A percentile compares a stretch with the other conserved stretches of the same genome.
Evolutionary conservation across 768 basidiomycete genomes (phyloP).

Genomic region (Leccinum sublutescens): DNA sequence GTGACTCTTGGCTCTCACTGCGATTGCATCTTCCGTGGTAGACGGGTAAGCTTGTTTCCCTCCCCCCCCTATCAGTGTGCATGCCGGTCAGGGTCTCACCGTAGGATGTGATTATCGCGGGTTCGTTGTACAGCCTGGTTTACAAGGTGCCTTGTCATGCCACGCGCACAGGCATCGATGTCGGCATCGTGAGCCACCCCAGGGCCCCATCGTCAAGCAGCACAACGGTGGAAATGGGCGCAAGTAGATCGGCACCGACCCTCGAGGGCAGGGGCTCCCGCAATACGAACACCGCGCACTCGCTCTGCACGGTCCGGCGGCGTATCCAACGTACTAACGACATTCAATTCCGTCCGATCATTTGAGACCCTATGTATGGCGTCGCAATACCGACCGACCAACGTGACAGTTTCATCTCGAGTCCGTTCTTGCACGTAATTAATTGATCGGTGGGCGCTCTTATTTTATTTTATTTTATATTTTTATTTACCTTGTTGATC

Average conservation of each 20-base stretch:
- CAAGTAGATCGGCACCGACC: slow-evolving; percentile 1
- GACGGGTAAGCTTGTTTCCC: slow-evolving; percentile 6
- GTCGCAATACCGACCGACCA: not conserved
- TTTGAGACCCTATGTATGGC: not conserved
- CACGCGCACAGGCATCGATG: not conserved
- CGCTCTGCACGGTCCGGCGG: not conserved
- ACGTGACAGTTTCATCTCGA: not conserved
- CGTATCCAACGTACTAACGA: not conserved
- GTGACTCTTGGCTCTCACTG: not conserved
- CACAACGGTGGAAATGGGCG: not conserved
- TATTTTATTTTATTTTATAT: not conserved
- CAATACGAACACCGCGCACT: not conserved
- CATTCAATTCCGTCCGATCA: too few species aligned
- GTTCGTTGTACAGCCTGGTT: not conserved
- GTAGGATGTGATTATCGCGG: not conserved
- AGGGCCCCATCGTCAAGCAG: not conserved
- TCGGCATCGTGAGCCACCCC: slow-evolving; percentile 2
- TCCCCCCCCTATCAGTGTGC: not conserved
- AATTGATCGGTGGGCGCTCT: slow-evolving; percentile 1
- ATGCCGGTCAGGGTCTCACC: not conserved
- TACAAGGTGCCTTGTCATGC: not conserved
- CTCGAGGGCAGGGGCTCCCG: not conserved
- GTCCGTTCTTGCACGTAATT: not conserved
- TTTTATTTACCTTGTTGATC: slow-evolving; percentile 1
- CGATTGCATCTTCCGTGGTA: slow-evolving; percentile 5